Base-by-base conservation (phyloP, 768 basidiomycete species). In the Leccinum sublutescens region DNA sequence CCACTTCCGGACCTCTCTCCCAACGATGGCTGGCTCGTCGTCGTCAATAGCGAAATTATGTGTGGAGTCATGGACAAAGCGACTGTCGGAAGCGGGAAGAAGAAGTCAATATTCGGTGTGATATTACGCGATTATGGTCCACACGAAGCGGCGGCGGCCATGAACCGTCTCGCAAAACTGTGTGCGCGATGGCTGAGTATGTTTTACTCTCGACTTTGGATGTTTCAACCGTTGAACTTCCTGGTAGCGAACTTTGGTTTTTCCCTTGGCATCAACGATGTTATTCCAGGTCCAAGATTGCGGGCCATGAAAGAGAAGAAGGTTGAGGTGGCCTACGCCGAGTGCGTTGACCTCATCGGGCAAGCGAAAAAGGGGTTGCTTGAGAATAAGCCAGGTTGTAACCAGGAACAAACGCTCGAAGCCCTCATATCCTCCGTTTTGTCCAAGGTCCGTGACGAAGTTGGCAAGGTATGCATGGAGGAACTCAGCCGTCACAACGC, bases 61-160 rank as follows among this genome's bases (percentile, higher is more conserved):
- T 98, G 95, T 67, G 97, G 97, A 48, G 91, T 94, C 15, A 96
- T 98, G 88, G 97, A 99, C 78, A 99, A 99, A 76, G 91, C 92
- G 15, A 98, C 94, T 0, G 89, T 98, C 4, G 97, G 97, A 55
- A 91, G 93, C 66, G 97, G 97, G 54, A 99, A 99, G 83, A 98
- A 99, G 80, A 98, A 98, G 71, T 97, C 95, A 2, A 93, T 99
- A 47, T 99, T 98, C 69, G 96, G 96, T 62, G 93, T 98, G 48
- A 98, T 99, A 65, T 83, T 98, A 78, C 82, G 96, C 58, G 97
- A 99, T 74, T 98, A 97, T 72, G 97, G 97, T 5, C 84, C 93
- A 7, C 87, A 96, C 64, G 95, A 93, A 72, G 97, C 97, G 0
- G 93, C 95, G 0, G 80, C 84, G 25, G 95, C 95, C 11, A 99